Conservation (phyloP, 2,329 filamentous ascomycete genomes). For the Fusarium sterilihyphosum region DNA sequence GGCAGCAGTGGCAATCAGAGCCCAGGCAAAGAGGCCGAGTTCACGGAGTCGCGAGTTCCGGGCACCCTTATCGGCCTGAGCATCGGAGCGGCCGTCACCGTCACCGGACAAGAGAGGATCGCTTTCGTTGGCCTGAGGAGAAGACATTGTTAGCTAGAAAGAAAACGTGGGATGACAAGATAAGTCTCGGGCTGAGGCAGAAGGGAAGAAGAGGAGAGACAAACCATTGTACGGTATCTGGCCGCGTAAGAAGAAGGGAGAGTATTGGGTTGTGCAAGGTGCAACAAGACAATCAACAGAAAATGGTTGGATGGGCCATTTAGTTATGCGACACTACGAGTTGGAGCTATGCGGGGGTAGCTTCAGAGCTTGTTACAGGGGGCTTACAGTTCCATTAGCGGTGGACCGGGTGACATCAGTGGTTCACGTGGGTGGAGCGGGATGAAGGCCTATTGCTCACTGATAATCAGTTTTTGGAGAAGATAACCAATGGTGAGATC, state of each 20-base stretch:
- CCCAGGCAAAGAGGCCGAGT: slow-evolving; percentile 82
- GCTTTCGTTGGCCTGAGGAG: slow-evolving; percentile 51
- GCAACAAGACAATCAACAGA: not conserved
- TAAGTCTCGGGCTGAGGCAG: slow-evolving; percentile 1
- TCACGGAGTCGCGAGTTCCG: slow-evolving; percentile 68
- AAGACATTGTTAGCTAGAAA: slow-evolving; percentile 26
- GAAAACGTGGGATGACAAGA: not conserved
- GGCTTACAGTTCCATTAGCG: slow-evolving; percentile 8
- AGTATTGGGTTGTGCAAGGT: slow-evolving; percentile 14
- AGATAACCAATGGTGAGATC: slow-evolving; percentile 21
- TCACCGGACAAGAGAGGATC: slow-evolving; percentile 55
- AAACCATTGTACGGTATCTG: slow-evolving; percentile 31
- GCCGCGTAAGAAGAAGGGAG: slow-evolving; percentile 14
- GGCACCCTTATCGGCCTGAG: slow-evolving; percentile 29
- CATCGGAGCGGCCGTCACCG: slow-evolving; percentile 46
- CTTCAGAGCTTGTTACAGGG: slow-evolving; percentile 10
- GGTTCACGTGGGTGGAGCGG: slow-evolving; percentile 13
- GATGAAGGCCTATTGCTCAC: slow-evolving; percentile 12
- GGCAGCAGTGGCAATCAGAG: slow-evolving; percentile 78
- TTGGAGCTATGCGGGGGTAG: slow-evolving; percentile 12
- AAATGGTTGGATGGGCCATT: slow-evolving; percentile 10
- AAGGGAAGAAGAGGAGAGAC: slow-evolving; percentile 5
- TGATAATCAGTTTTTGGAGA: not conserved
- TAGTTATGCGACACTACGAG: slow-evolving; percentile 6
- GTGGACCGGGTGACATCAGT: slow-evolving; percentile 36